Evolutionary conservation across 345 rosid species (phyloP), one percentile per base, ranked within the genome.

Genomic region (Brassica incana): DNA sequence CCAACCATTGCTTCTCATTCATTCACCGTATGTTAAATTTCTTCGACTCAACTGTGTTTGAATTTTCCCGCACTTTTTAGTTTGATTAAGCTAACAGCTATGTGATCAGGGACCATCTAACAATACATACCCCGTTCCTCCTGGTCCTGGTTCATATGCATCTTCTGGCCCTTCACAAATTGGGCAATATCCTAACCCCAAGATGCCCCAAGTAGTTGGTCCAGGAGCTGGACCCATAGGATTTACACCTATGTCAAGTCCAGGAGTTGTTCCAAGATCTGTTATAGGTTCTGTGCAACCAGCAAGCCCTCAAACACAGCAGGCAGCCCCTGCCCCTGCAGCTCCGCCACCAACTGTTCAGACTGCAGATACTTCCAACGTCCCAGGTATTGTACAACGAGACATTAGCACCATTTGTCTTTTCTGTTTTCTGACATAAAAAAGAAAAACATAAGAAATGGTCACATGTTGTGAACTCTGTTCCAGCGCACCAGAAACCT

Each of bases 291-390:
- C 90, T 69, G 82, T 84, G 91, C 98, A 91, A 77, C 92, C 93
- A 45, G 76, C 88, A 27, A 89, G 88, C 77, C 93, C 97, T 78
- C 85, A 86, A 71, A 35, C 75, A 56, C 90, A 87, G 76, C 76
- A 88, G 63, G 81, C 88, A 76, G 82, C 87, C 77, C 88, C 77
- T 32, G 43, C 87, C 14, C 91, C 97, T 78, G 84, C 90, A 76
- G 88, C 91, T 79, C 91, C 91, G 30, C 98, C 92, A 72, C 89
- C 98, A 59, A 96, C 99, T 8, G 89, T 92, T 65, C 98, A 93
- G 86, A 92, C 95, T 5, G 99, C 85, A 45, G 91, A 96, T 84
- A 92, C 93, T 62, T 88, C 92, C 76, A 93, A 83, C 56, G 95
- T 92, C 43, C 97, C 97, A 73, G 97, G 99, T 96, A 84, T 78